Evolutionary conservation across 108 stramenopile species (phyloP).

Genomic region (Nannochloropsis oceanica): DNA sequence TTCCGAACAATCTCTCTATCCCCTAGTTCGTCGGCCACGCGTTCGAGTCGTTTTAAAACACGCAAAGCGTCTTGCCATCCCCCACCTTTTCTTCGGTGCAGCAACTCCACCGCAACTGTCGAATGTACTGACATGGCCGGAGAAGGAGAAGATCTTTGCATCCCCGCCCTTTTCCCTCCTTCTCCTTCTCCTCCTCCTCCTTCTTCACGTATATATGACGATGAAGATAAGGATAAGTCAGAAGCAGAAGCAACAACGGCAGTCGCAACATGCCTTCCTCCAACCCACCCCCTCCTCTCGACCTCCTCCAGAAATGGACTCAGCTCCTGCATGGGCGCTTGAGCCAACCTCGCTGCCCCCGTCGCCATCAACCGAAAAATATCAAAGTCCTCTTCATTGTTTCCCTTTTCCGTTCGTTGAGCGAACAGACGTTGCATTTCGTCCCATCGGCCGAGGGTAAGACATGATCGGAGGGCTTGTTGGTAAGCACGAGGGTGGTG

Average conservation of each 20-base stretch:
- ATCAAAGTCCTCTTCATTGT: background rate
- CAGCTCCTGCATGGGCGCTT: background rate
- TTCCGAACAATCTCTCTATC: background rate
- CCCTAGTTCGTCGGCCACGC: background rate
- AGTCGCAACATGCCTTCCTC: no score
- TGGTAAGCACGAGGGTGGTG: background rate
- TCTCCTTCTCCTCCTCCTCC: background rate
- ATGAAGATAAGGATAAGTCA: background rate
- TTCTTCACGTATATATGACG: background rate
- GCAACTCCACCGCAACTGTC: background rate
- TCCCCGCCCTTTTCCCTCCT: no score
- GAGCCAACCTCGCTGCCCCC: background rate
- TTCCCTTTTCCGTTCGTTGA: background rate
- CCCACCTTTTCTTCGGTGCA: background rate
- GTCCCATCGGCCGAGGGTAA: background rate
- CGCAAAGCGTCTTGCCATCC: background rate
- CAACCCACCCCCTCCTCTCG: background rate
- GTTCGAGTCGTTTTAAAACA: background rate
- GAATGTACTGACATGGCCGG: background rate
- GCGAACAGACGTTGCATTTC: background rate
- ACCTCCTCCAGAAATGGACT: background rate
- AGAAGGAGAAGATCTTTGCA: no score
- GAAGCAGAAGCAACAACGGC: background rate
- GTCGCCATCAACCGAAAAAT: background rate
- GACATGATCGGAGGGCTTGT: background rate